Conservation (phyloP, 1,284 basidiomycete species). For the Rhodotorula sp. region DNA sequence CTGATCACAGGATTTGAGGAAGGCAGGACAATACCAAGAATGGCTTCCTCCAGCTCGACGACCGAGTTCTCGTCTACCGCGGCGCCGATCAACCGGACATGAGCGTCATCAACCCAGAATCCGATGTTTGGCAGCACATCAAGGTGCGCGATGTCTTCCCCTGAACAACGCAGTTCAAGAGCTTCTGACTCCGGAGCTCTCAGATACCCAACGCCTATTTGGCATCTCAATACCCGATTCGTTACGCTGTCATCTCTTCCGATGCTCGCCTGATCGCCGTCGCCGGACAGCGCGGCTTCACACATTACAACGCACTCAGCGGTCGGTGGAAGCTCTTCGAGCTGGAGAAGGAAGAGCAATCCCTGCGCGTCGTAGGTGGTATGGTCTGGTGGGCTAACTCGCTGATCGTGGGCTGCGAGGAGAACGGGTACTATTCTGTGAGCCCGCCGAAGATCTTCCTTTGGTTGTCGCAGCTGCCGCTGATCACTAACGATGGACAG, state of each 20-base stretch:
- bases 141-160: conserved; percentile 57
- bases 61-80: conserved; percentile 76
- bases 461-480: neutral
- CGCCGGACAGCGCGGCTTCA: conserved; percentile 84
- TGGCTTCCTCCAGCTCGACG: conserved; percentile 93
- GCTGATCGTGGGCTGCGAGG: conserved; percentile 68
- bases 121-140: conserved; percentile 96
- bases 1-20: neutral
- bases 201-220: conserved; percentile 88
- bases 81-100: conserved; percentile 97
- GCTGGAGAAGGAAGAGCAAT: conserved; percentile 81
- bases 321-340: conserved; percentile 94
- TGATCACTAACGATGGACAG: conserved; percentile 52
- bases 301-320: conserved; percentile 89
- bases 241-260: conserved; percentile 84
- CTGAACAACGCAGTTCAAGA: neutral
- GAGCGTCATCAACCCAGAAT: conserved; percentile 98
- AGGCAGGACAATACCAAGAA: conserved; percentile 84
- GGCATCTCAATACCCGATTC: conserved; percentile 89
- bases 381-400: conserved; percentile 97
- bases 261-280: conserved; percentile 92
- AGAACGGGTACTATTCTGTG: conserved; percentile 69
- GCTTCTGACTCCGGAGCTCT: neutral
- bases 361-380: conserved; percentile 85
- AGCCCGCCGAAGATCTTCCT: conserved; percentile 33